phyloP scores from a whole-genome alignment of 768 basidiomycete species.

The Gautieria morchelliformis region DNA sequence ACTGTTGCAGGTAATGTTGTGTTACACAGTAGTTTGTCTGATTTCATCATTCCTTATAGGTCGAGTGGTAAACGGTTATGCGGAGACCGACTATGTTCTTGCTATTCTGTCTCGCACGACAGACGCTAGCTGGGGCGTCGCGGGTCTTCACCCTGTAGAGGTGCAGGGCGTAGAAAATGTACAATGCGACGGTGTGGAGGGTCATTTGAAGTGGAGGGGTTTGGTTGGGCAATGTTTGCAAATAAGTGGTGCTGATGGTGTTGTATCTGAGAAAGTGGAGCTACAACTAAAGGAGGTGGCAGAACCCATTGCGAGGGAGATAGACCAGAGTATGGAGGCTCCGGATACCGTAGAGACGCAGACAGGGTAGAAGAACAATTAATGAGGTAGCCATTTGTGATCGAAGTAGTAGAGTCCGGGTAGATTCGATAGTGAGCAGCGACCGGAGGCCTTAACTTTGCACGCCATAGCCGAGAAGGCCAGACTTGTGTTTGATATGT shows the following conservation, averaged over 20 bases:
- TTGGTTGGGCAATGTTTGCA: constrained; percentile 39
- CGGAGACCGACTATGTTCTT: constrained; percentile 42
- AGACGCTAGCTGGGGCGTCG: constrained; percentile 38
- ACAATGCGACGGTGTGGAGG: constrained; percentile 35
- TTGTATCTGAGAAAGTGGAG: constrained; percentile 28
- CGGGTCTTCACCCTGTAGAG: constrained; percentile 38
- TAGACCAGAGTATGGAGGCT: not conserved
- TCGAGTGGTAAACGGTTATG: constrained; percentile 46
- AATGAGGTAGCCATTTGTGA: not conserved
- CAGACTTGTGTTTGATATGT: too few relatives aligned
- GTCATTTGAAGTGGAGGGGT: constrained; percentile 41
- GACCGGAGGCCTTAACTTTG: too few relatives aligned
- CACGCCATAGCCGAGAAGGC: too few relatives aligned
- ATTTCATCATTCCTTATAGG: constrained; percentile 12
- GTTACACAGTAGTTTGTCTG: not conserved
- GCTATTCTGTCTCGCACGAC: constrained; percentile 41
- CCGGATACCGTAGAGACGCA: not conserved
- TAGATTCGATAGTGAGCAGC: too few relatives aligned
- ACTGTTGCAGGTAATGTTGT: constrained; percentile 28
- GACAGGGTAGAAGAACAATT: not conserved
- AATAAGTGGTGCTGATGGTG: constrained; percentile 29
- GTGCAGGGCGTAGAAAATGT: constrained; percentile 47
- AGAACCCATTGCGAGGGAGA: constrained; percentile 13
- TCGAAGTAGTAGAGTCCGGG: too few relatives aligned
- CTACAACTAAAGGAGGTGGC: constrained; percentile 15